These are phyloP conservation scores for Alternaria brassicicola DNA, from an alignment of 2,329 filamentous ascomycete species.

Conservation along the genomic window DNA sequence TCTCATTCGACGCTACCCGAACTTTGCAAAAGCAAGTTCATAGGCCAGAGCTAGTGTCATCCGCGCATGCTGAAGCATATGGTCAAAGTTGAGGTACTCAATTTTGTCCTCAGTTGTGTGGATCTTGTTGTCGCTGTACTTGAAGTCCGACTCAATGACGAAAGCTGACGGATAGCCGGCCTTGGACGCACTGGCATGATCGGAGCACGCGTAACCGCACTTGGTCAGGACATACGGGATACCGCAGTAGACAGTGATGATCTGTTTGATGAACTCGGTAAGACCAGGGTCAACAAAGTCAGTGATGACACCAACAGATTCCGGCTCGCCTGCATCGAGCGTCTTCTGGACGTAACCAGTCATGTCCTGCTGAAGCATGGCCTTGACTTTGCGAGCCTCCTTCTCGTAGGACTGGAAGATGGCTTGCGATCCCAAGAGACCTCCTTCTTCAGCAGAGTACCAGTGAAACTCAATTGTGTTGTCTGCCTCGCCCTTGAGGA, in stretches of 20 bases:
- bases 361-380: slow-evolving; percentile 99
- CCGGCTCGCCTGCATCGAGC: slow-evolving; percentile 77
- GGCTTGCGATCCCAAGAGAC: slow-evolving; percentile 84
- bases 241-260: slow-evolving; percentile 85
- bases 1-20: slow-evolving; percentile 50
- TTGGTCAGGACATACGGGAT: slow-evolving; percentile 88
- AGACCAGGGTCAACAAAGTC: slow-evolving; percentile 85
- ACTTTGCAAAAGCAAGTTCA: slow-evolving; percentile 79
- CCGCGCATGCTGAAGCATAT: slow-evolving; percentile 89
- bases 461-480: slow-evolving; percentile 98
- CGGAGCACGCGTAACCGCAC: slow-evolving; percentile 84
- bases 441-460: slow-evolving; percentile 91
- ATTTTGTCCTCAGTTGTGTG: slow-evolving; percentile 73
- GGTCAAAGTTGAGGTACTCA: slow-evolving; percentile 78
- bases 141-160: slow-evolving; percentile 76
- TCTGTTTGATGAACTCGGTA: slow-evolving; percentile 87
- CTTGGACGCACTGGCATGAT: slow-evolving; percentile 75
- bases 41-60: slow-evolving; percentile 84
- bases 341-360: slow-evolving; percentile 80
- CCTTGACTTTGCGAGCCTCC: slow-evolving; percentile 76
- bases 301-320: slow-evolving; percentile 89
- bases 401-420: slow-evolving; percentile 85
- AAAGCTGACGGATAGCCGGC: slow-evolving; percentile 77
- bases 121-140: slow-evolving; percentile 68
- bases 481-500: slow-evolving; percentile 71